Evolutionary conservation across 768 basidiomycete genomes (phyloP), one percentile per base, ranked within the genome.

Genomic region (Leccinum ochraceum): DNA sequence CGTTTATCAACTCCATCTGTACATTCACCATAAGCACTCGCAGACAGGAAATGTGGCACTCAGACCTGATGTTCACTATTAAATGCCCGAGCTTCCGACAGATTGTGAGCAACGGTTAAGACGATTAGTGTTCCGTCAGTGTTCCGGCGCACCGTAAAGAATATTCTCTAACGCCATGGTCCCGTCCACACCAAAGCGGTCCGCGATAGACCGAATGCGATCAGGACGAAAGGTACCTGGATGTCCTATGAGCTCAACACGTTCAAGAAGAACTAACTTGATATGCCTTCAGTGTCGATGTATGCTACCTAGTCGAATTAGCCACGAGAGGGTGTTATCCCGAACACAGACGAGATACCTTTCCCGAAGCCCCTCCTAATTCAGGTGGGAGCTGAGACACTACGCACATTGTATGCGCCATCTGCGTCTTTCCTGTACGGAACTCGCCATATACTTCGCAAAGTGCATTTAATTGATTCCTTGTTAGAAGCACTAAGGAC

Each of bases 211-310:
- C 46, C 84, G 83, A 68, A 98, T 91, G 60, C 95, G 87, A 71
- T 98, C 95, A 3, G 95, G 95, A 36, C 95, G 89, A 76, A 97
- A 97, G 3, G 93, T 94, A n/a, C 92, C 92, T 90, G 61, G n/a
- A 14, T 36, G 36, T 58, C 49, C 49, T 39, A 69, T 62, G 69
- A 69, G 57, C 60, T 66, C 57, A 59, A 72, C 22, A 67, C 65
- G 22, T 53, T 57, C 49, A 30, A 42, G 34, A 17, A 24, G 13
- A 16, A 28, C 4, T 37, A 30, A 42, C 37, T 17, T 20, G 16
- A 54, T 60, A 17, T 65, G 79, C 90, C 90, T 81, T 94, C 92
- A 3, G 92, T 94, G 70, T 95, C 92, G 51, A 95, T 90, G 71
- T 92, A 94, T 70, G 92, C 92, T n/a, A 94, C 92, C 90, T 90